Percentiles rank a stretch among this genome's conserved stretches.
These are phyloP conservation scores for Cercospora sp. DNA, from an alignment of 2,329 filamentous ascomycete species.

Conservation along the genomic window DNA sequence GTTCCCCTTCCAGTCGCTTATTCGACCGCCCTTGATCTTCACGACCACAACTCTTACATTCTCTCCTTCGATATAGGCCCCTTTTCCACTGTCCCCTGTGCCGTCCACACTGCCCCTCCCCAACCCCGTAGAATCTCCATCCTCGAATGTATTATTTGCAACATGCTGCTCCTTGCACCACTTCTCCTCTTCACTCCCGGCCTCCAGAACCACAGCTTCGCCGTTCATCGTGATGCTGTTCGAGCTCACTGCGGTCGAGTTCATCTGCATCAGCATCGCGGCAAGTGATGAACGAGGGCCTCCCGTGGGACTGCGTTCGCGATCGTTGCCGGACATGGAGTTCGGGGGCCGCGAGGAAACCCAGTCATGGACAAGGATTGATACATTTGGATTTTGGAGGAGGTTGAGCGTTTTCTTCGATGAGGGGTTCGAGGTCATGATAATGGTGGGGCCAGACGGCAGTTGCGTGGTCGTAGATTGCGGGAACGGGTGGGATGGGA, in stretches of 20 bases:
- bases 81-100: slow-evolving; percentile 48
- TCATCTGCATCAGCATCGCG: slow-evolving; percentile 82
- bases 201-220: slow-evolving; percentile 69
- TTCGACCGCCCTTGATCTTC: slow-evolving; percentile 77
- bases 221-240: slow-evolving; percentile 95
- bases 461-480: slow-evolving; percentile 55
- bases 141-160: slow-evolving; percentile 73
- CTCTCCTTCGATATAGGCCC: slow-evolving; percentile 74
- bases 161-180: slow-evolving; percentile 83
- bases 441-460: slow-evolving; percentile 61
- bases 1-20: slow-evolving; percentile 92
- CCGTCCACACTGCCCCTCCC: slow-evolving; percentile 26
- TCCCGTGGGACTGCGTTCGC: slow-evolving; percentile 63
- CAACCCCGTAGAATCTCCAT: slow-evolving; percentile 4
- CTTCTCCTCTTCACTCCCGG: slow-evolving; percentile 75
- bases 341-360: slow-evolving; percentile 83
- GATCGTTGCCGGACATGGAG: slow-evolving; percentile 46
- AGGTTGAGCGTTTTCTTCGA: slow-evolving; percentile 83
- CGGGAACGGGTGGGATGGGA: slow-evolving; percentile 57
- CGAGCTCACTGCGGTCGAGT: slow-evolving; percentile 80
- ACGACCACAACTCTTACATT: slow-evolving; percentile 88
- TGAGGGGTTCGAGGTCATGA: slow-evolving; percentile 83
- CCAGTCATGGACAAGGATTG: slow-evolving; percentile 97
- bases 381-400: slow-evolving; percentile 79
- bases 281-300: slow-evolving; percentile 72